These are phyloP conservation scores for Trypanosomatidae sp. DNA, from an alignment of 208 protist genomes.

Conservation along the genomic window DNA sequence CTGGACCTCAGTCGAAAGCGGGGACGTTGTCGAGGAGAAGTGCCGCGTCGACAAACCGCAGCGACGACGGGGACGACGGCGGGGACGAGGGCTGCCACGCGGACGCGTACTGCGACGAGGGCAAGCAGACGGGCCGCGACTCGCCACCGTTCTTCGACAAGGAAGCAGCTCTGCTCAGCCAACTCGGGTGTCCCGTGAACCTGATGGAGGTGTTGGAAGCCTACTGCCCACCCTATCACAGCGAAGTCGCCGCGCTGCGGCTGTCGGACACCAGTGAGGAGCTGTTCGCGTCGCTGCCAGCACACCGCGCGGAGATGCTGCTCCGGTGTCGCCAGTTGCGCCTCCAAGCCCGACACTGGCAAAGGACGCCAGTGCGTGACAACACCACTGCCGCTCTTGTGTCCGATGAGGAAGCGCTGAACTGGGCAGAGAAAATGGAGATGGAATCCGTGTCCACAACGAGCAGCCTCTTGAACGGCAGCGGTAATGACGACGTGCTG, in stretches of 20 bases:
- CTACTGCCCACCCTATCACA: constrained; percentile 79
- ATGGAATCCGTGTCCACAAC: constrained; percentile 49
- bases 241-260: constrained; percentile 28
- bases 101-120: constrained; percentile 12
- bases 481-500: constrained; percentile 12
- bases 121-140: not conserved
- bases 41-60: not conserved
- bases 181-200: constrained; percentile 68
- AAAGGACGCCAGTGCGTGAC: not conserved
- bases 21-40: not conserved
- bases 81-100: constrained; percentile 12
- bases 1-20: not conserved
- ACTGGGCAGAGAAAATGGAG: constrained; percentile 36
- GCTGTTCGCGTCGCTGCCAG: constrained; percentile 15
- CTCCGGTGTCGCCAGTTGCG: constrained; percentile 1
- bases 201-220: constrained; percentile 80
- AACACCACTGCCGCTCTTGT: not conserved
- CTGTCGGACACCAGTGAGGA: constrained; percentile 18
- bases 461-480: constrained; percentile 38
- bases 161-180: constrained; percentile 31
- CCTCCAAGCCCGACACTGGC: constrained; percentile 8
- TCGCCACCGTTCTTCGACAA: constrained; percentile 2
- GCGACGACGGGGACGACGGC: not conserved
- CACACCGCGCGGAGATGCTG: constrained; percentile 34
- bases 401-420: not conserved